These are phyloP conservation scores for Hemisphaericaspora subhashii DNA, from an alignment of 1,139 yeast genomes.

Conservation along the genomic window DNA sequence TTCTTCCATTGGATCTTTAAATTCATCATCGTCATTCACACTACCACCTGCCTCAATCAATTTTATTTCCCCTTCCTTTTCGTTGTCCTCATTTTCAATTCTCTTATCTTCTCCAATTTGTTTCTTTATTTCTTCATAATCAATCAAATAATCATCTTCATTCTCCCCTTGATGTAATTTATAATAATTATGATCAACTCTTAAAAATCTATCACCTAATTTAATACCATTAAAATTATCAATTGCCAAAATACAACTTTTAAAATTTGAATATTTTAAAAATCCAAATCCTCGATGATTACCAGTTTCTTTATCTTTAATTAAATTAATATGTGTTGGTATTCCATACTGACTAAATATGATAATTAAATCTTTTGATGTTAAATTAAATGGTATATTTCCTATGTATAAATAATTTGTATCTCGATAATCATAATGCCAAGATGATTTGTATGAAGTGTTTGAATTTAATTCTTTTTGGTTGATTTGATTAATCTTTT, in stretches of 20 bases:
- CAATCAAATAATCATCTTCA: slow-evolving; percentile 41
- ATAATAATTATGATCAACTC: slow-evolving; percentile 79
- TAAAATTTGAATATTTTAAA: slow-evolving; percentile 77
- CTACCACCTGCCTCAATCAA: slow-evolving; percentile 4
- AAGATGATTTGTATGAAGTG: slow-evolving; percentile 65
- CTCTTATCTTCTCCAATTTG: slow-evolving; percentile 12
- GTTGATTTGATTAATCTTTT: slow-evolving; percentile 60
- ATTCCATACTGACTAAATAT: slow-evolving; percentile 90
- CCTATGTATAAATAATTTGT: slow-evolving; percentile 64
- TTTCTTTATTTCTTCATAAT: slow-evolving; percentile 27
- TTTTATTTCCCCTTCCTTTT: slow-evolving; percentile 5
- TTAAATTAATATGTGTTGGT: slow-evolving; percentile 74
- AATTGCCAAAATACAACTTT: slow-evolving; percentile 80
- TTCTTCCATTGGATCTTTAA: slow-evolving; percentile 22
- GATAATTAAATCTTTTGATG: slow-evolving; percentile 72
- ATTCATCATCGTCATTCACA: slow-evolving; percentile 14
- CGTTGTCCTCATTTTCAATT: slow-evolving; percentile 2
- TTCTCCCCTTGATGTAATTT: slow-evolving; percentile 53
- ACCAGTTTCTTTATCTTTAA: slow-evolving; percentile 69
- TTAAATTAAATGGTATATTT: slow-evolving; percentile 61
- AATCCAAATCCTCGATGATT: slow-evolving; percentile 77
- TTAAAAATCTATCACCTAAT: slow-evolving; percentile 55
- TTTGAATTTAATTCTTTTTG: slow-evolving; percentile 65
- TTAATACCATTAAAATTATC: slow-evolving; percentile 82
- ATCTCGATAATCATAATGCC: slow-evolving; percentile 86